Conservation (phyloP, 1,284 basidiomycete genomes). For the Trametes hirsuta region DNA sequence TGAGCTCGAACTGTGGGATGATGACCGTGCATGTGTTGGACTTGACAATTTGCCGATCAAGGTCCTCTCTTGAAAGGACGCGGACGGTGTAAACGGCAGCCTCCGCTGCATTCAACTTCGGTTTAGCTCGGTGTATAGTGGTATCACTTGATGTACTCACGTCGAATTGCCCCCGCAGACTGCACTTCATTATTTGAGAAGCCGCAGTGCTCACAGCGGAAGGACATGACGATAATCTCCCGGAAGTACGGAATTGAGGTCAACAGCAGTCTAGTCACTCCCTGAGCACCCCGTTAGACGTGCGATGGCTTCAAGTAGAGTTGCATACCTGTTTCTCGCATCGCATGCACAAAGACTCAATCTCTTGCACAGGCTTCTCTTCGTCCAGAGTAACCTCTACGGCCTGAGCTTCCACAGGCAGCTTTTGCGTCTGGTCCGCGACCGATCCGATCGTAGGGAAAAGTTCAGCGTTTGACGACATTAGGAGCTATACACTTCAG, state of each 20-base stretch:
- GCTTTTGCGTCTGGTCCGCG: constrained; percentile 42
- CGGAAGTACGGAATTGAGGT: constrained; percentile 97
- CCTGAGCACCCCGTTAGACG: constrained; percentile 49
- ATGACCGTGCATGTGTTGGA: constrained; percentile 81
- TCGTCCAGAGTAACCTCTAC: constrained; percentile 52
- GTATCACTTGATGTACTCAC: constrained; percentile 47
- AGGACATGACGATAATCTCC: constrained; percentile 96
- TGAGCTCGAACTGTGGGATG: constrained; percentile 90
- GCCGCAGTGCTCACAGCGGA: constrained; percentile 94
- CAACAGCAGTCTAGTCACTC: constrained; percentile 88
- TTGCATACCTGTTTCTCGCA: constrained; percentile 80
- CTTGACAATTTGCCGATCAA: constrained; percentile 94
- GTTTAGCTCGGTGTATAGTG: neutral
- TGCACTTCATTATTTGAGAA: constrained; percentile 94
- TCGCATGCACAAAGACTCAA: constrained; percentile 94
- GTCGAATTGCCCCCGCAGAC: constrained; percentile 86
- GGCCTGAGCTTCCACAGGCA: constrained; percentile 30
- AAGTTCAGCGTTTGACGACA: constrained; percentile 34
- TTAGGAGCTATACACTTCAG: constrained; percentile 5
- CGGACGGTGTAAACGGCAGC: constrained; percentile 82
- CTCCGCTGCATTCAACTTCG: constrained; percentile 50
- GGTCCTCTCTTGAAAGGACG: constrained; percentile 76
- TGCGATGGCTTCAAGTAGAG: neutral
- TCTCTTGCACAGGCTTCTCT: constrained; percentile 70
- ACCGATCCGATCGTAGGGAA: constrained; percentile 54